Conservation (phyloP, 2,329 filamentous ascomycete genomes). For the Aspergillus sp. region DNA sequence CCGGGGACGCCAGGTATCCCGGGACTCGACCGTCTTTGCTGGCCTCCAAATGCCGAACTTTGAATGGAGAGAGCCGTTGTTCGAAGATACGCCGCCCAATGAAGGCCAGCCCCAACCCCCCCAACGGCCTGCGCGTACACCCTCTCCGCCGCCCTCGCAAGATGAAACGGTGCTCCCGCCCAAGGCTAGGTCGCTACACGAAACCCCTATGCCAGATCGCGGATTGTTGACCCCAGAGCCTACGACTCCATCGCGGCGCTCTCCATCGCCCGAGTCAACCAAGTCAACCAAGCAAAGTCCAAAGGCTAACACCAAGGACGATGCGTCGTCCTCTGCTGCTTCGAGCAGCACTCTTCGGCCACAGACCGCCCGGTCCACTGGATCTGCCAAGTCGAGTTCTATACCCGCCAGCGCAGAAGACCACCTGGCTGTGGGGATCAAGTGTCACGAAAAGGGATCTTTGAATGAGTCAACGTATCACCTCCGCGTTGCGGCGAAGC, state of each 20-base stretch:
- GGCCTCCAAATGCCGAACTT: conserved; percentile 50
- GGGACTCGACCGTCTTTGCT: conserved; percentile 54
- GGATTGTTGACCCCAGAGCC: conserved; percentile 8
- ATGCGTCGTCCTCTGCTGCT: conserved; percentile 48
- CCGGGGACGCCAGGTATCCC: conserved; percentile 68
- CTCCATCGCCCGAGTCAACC: conserved; percentile 7
- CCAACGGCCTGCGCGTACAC: conserved; percentile 18
- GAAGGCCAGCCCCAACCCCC: conserved; percentile 9
- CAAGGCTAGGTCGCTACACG: conserved; percentile 22
- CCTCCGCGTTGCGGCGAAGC: conserved; percentile 75
- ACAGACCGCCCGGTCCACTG: conserved; percentile 20
- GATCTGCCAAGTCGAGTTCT: conserved; percentile 10
- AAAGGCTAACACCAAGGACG: conserved; percentile 17
- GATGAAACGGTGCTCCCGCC: conserved; percentile 14
- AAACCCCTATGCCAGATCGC: conserved; percentile 15
- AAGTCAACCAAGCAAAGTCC: conserved; percentile 2
- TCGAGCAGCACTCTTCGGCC: conserved; percentile 57
- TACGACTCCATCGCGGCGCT: conserved; percentile 4
- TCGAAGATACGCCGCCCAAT: conserved; percentile 29
- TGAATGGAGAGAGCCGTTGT: conserved; percentile 55
- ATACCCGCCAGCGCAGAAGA: conserved; percentile 55
- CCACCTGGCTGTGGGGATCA: conserved; percentile 82
- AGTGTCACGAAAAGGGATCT: conserved; percentile 77
- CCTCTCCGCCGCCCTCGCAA: conserved; percentile 23
- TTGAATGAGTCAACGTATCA: conserved; percentile 95